Conservation (phyloP, 306 rosid species). For the Cicer arietinum region DNA sequence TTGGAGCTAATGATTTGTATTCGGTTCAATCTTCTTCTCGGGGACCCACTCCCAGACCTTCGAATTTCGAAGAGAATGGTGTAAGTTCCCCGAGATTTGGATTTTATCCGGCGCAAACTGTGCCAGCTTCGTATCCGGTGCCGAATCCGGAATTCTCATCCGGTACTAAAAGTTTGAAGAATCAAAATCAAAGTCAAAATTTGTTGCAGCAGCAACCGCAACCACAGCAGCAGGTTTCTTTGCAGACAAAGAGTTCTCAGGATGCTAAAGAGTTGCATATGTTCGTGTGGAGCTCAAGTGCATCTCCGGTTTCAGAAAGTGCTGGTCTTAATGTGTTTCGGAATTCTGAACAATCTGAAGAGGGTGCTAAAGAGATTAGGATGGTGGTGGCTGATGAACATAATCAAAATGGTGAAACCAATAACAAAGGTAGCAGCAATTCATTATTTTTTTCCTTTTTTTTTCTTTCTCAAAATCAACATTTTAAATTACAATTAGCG, state of each 20-base stretch:
- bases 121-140: conserved; percentile 61
- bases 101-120: conserved; percentile 62
- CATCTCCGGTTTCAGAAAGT: conserved; percentile 75
- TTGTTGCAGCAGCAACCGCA: conserved; percentile 27
- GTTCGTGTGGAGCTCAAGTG: conserved; percentile 93
- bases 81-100: conserved; percentile 63
- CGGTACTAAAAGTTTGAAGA: background rate
- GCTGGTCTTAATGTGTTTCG: conserved; percentile 70
- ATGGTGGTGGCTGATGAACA: conserved; percentile 82
- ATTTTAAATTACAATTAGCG: background rate
- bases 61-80: conserved; percentile 75
- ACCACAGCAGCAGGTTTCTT: background rate
- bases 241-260: conserved; percentile 35
- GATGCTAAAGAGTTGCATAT: conserved; percentile 87
- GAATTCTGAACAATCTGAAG: conserved; percentile 73
- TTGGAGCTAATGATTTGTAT: conserved; percentile 66
- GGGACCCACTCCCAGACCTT: conserved; percentile 86
- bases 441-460: no score
- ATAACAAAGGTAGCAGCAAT: conserved; percentile 51
- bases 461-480: background rate
- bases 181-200: conserved; percentile 10
- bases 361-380: conserved; percentile 87
- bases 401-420: conserved; percentile 67
- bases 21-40: conserved; percentile 80
- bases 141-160: conserved; percentile 83